phyloP scores from a whole-genome alignment of 2,329 filamentous ascomycete species.

The Diaporthe sp. region DNA sequence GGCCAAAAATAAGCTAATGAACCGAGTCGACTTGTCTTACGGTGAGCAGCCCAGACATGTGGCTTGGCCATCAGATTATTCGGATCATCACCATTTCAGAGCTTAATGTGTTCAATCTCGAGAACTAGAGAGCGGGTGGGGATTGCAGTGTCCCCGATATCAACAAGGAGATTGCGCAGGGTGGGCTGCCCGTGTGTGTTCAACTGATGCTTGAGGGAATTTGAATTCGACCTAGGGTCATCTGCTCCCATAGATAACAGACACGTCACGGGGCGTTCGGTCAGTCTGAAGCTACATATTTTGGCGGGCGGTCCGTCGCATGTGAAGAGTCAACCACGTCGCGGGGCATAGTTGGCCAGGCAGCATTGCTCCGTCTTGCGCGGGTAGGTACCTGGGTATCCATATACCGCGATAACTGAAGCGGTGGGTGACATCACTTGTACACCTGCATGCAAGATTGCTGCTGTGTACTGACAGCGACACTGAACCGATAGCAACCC shows the following conservation, averaged over 20 bases:
- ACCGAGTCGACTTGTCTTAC: not conserved
- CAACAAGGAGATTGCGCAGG: slow-evolving; percentile 11
- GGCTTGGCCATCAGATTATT: not conserved
- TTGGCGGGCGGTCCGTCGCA: not conserved
- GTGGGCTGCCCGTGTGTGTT: not conserved
- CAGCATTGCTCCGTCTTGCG: not conserved
- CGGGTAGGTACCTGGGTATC: not conserved
- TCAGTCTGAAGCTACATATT: not conserved
- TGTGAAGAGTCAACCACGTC: slow-evolving; percentile 2
- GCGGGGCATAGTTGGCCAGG: slow-evolving; percentile 5
- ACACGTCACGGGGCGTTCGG: not conserved
- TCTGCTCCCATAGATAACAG: not conserved
- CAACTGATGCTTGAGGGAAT: not conserved
- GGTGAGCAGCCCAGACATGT: not conserved
- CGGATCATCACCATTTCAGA: slow-evolving; percentile 11
- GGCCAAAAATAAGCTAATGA: not conserved
- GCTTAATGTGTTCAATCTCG: slow-evolving; percentile 5
- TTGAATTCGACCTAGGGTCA: not conserved
- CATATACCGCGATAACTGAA: not conserved
- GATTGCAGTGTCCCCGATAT: not conserved
- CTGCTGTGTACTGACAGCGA: not conserved
- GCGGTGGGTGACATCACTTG: slow-evolving; percentile 17
- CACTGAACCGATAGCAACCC: not conserved
- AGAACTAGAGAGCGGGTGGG: slow-evolving; percentile 8
- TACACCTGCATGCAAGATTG: not conserved